Percentiles rank a stretch among this genome's conserved stretches.
These are phyloP conservation scores for Fomitopsis palustris DNA, from an alignment of 1,284 basidiomycete genomes.

Conservation along the genomic window DNA sequence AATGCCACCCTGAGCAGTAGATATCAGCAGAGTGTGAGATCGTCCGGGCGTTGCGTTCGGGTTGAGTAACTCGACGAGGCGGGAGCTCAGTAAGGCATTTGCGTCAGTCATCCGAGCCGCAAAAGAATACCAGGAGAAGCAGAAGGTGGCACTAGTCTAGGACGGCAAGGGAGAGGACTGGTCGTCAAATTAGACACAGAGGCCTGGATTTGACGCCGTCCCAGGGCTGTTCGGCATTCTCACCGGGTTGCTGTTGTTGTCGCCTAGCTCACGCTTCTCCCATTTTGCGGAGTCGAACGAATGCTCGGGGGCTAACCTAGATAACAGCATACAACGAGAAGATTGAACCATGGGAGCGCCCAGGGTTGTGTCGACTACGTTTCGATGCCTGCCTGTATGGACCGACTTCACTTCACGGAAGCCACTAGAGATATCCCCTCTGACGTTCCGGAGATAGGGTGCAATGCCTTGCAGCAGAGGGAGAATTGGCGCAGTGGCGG, in stretches of 20 bases:
- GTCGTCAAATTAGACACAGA: no score
- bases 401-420: no score
- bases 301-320: background rate
- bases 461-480: conserved; percentile 57
- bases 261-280: conserved; percentile 15
- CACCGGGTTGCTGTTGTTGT: background rate
- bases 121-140: background rate
- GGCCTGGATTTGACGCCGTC: no score
- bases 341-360: background rate
- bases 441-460: conserved; percentile 51
- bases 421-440: conserved; percentile 36
- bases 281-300: background rate
- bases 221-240: background rate
- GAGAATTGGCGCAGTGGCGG: conserved; percentile 50
- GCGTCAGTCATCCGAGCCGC: background rate
- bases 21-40: background rate
- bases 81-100: background rate
- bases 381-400: background rate
- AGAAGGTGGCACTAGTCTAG: background rate
- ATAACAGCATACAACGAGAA: background rate
- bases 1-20: background rate
- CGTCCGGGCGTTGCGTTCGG: background rate
- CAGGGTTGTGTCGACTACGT: no score
- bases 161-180: no score
- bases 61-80: conserved; percentile 5